Conservation (phyloP, 2,329 filamentous ascomycete species). For the Aspergillus spinulosporus region DNA sequence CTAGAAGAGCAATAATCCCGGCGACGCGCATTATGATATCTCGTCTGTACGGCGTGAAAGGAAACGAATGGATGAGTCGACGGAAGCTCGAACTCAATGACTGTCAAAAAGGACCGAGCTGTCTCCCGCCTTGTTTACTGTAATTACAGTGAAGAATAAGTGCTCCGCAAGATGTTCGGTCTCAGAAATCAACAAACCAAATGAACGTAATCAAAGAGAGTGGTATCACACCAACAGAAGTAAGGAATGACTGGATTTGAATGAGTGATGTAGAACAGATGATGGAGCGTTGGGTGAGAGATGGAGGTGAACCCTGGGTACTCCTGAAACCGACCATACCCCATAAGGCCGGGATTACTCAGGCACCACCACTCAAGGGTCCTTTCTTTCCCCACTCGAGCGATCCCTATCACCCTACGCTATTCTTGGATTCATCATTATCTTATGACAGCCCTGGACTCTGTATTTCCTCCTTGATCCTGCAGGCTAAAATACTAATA, state of each 20-base stretch:
- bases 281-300: conserved; percentile 1
- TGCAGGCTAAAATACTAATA: background rate
- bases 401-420: conserved; percentile 18
- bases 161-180: background rate
- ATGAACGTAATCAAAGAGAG: background rate
- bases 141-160: background rate
- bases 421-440: conserved; percentile 18
- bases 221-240: background rate
- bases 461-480: background rate
- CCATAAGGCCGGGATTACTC: conserved; percentile 7
- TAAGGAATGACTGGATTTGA: conserved; percentile 6
- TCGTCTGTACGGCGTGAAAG: background rate
- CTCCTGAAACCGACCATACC: conserved; percentile 14
- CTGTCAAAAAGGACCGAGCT: background rate
- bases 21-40: conserved; percentile 47
- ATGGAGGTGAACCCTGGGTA: conserved; percentile 2
- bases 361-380: conserved; percentile 8
- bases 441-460: conserved; percentile 9
- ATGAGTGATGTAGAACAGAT: background rate
- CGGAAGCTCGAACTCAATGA: background rate
- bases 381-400: conserved; percentile 1
- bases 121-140: background rate
- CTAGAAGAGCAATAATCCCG: conserved; percentile 40
- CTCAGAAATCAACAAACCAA: background rate
- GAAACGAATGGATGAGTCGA: background rate